phyloP scores from a whole-genome alignment of 495 filamentous ascomycete genomes.

The Lichenothelia convexa region DNA sequence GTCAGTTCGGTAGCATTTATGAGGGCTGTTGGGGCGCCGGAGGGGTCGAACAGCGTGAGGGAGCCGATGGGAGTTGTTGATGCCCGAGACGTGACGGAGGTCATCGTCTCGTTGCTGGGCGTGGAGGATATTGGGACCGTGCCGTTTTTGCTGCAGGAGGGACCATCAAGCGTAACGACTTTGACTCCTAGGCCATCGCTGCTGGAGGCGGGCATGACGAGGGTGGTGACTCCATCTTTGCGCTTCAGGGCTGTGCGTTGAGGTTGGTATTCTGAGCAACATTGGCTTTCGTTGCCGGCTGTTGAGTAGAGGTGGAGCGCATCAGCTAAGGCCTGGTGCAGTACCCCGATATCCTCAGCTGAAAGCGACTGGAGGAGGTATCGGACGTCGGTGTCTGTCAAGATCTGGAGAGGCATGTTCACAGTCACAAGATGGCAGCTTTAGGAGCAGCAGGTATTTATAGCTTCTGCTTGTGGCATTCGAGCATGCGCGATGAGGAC shows the following conservation, averaged over 20 bases:
- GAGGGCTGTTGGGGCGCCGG: slow-evolving; percentile 56
- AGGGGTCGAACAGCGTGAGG: slow-evolving; percentile 50
- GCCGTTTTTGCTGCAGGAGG: slow-evolving; percentile 11
- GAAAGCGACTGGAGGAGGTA: slow-evolving; percentile 53
- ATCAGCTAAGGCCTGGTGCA: slow-evolving; percentile 47
- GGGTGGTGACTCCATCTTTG: slow-evolving; percentile 56
- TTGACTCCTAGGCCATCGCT: slow-evolving; percentile 42
- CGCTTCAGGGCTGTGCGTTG: slow-evolving; percentile 51
- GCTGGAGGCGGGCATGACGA: slow-evolving; percentile 78
- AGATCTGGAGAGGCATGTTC: slow-evolving; percentile 60
- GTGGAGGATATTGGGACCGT: slow-evolving; percentile 7
- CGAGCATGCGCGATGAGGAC: no score
- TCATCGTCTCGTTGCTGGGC: not conserved
- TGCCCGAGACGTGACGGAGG: slow-evolving; percentile 5
- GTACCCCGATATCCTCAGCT: slow-evolving; percentile 42
- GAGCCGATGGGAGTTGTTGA: slow-evolving; percentile 54
- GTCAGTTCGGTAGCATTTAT: slow-evolving; percentile 76
- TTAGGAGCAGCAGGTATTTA: no score
- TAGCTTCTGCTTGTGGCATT: no score
- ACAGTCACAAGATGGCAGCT: no score
- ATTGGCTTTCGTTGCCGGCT: slow-evolving; percentile 33
- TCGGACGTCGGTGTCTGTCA: slow-evolving; percentile 52
- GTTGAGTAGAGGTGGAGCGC: slow-evolving; percentile 73
- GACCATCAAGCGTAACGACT: slow-evolving; percentile 32
- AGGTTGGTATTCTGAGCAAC: slow-evolving; percentile 52